Evolutionary conservation across 352 stramenopile genomes (phyloP).

Genomic region (Globisporangium radiosum): DNA sequence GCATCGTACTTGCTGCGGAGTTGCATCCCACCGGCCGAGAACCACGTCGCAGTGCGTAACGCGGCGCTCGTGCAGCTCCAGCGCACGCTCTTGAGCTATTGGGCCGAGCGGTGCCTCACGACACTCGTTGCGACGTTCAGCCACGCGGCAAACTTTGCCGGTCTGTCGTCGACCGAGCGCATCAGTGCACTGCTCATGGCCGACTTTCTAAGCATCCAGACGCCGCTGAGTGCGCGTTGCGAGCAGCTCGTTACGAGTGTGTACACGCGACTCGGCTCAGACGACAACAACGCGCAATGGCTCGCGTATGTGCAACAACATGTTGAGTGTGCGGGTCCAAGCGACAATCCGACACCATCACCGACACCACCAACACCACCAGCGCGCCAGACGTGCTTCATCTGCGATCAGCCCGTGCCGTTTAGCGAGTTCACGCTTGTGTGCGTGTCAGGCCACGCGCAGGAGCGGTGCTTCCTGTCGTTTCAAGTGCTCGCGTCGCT

Average conservation of each 20-base stretch:
- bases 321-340: not conserved
- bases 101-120: constrained; percentile 51
- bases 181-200: constrained; percentile 68
- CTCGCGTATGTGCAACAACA: constrained; percentile 23
- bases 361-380: constrained; percentile 29
- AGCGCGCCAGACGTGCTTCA: constrained; percentile 56
- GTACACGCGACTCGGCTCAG: constrained; percentile 51
- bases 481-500: constrained; percentile 59
- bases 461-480: constrained; percentile 74
- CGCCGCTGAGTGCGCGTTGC: constrained; percentile 21
- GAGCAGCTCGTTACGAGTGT: constrained; percentile 46
- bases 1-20: constrained; percentile 52
- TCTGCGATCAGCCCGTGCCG: constrained; percentile 52
- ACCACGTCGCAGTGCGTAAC: constrained; percentile 35
- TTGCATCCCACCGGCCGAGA: constrained; percentile 44
- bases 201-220: constrained; percentile 70
- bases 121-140: constrained; percentile 37
- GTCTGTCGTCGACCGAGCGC: constrained; percentile 23
- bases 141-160: constrained; percentile 23
- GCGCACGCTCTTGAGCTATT: constrained; percentile 47
- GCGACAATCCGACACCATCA: not conserved
- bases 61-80: constrained; percentile 29
- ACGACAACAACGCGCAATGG: constrained; percentile 38
- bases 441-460: constrained; percentile 51
- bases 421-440: constrained; percentile 57